Evolutionary conservation across 257 asterid genomes (phyloP).

Genomic region (Haberlea rhodopensis): DNA sequence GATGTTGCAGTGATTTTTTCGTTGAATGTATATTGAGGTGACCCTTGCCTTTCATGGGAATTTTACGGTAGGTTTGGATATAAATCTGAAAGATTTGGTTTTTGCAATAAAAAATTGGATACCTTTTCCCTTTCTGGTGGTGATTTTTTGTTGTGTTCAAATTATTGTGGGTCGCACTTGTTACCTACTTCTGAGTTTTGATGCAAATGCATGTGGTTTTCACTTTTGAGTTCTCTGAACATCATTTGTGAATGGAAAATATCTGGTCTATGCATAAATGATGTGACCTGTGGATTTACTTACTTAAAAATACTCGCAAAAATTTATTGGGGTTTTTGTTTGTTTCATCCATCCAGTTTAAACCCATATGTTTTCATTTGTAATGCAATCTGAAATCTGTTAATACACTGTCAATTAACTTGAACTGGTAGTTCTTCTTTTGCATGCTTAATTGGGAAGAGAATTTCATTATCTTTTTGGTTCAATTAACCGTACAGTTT

Average conservation of each 20-base stretch:
- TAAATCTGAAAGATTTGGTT: conserved; percentile 27
- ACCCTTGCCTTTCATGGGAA: conserved; percentile 2
- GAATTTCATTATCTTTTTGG: conserved; percentile 8
- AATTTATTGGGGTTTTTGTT: too few relatives aligned
- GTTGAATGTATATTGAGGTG: conserved; percentile 9
- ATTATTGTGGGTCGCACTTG: too few relatives aligned
- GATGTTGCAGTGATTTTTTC: neutral
- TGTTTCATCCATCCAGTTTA: too few relatives aligned
- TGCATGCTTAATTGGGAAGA: conserved; percentile 10
- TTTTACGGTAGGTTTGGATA: neutral
- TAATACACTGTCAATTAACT: neutral
- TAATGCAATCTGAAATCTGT: conserved; percentile 19
- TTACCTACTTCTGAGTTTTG: neutral
- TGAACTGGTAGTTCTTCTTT: conserved; percentile 6
- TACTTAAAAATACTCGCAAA: neutral
- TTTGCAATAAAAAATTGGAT: conserved; percentile 8
- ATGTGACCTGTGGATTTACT: neutral
- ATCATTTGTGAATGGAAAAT: neutral
- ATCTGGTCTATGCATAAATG: conserved; percentile 18
- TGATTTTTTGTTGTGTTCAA: too few relatives aligned
- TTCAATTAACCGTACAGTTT: neutral
- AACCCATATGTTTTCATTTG: conserved; percentile 5
- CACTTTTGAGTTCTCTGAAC: too few relatives aligned
- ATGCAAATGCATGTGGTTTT: too few relatives aligned
- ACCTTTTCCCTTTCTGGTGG: neutral